Base-by-base conservation (phyloP, 1,284 basidiomycete species). In the Chalciporus sp. region DNA sequence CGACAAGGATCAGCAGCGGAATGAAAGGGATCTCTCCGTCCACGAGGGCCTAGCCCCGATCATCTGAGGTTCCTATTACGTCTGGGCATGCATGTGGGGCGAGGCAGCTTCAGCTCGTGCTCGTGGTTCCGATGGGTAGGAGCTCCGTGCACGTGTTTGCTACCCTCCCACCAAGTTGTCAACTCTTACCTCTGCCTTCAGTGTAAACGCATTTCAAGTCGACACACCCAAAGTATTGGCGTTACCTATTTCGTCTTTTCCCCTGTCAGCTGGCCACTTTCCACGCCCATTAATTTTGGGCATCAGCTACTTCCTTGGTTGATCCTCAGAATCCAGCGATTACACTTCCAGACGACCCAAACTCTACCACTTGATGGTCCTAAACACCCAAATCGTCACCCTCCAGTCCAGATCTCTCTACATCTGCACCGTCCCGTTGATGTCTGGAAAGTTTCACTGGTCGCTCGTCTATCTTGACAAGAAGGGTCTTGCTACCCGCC, bases 371-470 rank as follows among this genome's bases (percentile, higher is more conserved):
- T 37, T 5, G 4, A 37, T 37, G 35, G 35, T 37, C 35, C n/a
- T 37, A 17, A 37, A 16, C n/a, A 17, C 41, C 4, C 41, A 42
- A 20, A 6, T 52, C 27, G 53, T 56, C 16, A 41, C 33, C 7
- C 54, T 58, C 23, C 53, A 50, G 29, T 41, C 45, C 26, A 54
- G 26, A 41, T 39, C 50, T 47, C 50, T 52, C 29, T 52, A 52
- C 44, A 46, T 52, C 43, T 52, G 50, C 49, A 63, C 62, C 31
- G 49, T 59, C n/a, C 60, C 62, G 2, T 55, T 61, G 43, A 49
- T 57, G n/a, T 42, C 47, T 19, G 49, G 45, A 27, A 52, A 56
- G 45, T 63, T 61, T 44, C 62, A 63, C 51, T 63, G 60, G 60
- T 57, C 58, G 19, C 49, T 63, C 16, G 52, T 63, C 35, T 58